phyloP scores from a whole-genome alignment of 2,329 filamentous ascomycete genomes.

The Clonostachys rhizophaga region DNA sequence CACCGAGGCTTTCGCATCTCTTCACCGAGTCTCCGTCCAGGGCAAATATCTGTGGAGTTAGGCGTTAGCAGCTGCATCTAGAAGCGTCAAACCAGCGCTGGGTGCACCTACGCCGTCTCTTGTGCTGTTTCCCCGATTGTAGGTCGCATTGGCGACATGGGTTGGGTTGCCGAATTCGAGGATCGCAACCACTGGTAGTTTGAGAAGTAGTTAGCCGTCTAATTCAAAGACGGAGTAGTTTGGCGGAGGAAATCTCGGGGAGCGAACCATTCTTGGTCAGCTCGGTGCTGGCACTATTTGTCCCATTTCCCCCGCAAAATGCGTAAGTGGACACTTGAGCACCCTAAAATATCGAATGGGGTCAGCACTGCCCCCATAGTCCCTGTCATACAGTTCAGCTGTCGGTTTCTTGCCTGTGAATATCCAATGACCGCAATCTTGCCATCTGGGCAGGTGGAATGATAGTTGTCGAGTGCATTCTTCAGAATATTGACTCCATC shows the following conservation, averaged over 20 bases:
- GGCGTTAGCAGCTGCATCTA: not conserved
- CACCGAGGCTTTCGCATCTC: conserved; percentile 25
- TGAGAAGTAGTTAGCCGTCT: no score
- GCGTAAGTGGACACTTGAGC: conserved; percentile 29
- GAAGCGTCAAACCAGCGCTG: not conserved
- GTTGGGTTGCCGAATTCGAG: conserved; percentile 34
- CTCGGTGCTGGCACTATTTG: conserved; percentile 10
- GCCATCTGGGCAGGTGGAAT: conserved; percentile 23
- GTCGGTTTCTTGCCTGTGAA: conserved; percentile 24
- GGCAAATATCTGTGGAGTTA: conserved; percentile 14
- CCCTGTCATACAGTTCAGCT: not conserved
- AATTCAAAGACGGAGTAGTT: not conserved
- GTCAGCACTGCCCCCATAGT: not conserved
- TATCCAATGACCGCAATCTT: conserved; percentile 35
- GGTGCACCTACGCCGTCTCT: conserved; percentile 26
- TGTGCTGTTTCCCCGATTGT: conserved; percentile 28
- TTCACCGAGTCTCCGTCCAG: conserved; percentile 25
- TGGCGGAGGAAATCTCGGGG: not conserved
- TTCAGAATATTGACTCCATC: conserved; percentile 23
- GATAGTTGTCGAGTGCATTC: conserved; percentile 20
- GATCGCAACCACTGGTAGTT: conserved; percentile 27
- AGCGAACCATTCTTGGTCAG: not conserved
- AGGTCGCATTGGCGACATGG: conserved; percentile 25
- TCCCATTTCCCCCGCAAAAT: conserved; percentile 27
- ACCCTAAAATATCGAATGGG: conserved; percentile 16